Evolutionary conservation across 23 red algal genomes (phyloP).

Genomic region (Gracilaria gracilis): DNA sequence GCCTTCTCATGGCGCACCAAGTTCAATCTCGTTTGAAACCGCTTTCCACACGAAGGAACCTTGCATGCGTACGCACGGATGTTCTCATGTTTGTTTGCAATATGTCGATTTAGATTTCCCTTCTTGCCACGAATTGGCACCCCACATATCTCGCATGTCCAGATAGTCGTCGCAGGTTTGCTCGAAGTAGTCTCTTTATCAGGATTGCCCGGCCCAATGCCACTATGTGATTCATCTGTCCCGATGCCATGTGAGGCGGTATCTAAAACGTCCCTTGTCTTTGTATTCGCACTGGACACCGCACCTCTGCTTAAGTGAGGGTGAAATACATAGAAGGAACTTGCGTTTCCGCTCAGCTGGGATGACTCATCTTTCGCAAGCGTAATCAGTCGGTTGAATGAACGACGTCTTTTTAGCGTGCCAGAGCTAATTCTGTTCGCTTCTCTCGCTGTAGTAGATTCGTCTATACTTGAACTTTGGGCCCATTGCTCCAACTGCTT

Average conservation of each 20-base stretch:
- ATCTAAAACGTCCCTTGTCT: not conserved
- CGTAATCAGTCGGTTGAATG: not conserved
- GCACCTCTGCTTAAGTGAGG: not conserved
- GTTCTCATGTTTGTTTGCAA: conserved; percentile 71
- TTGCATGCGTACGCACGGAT: conserved; percentile 58
- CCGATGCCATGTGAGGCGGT: not conserved
- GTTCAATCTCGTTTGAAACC: conserved; percentile 69
- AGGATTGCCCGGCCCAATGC: not conserved
- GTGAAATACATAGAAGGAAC: not conserved
- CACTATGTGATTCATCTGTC: not conserved
- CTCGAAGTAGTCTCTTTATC: not conserved
- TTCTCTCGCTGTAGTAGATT: not conserved
- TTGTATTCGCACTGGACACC: not conserved
- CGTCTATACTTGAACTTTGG: not conserved
- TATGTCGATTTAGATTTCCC: conserved; percentile 71
- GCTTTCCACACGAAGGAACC: conserved; percentile 37
- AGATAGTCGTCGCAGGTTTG: conserved; percentile 10
- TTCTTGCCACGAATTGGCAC: conserved; percentile 63
- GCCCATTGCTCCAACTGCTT: not conserved
- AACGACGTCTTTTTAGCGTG: conserved; percentile 1
- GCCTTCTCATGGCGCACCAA: conserved; percentile 68
- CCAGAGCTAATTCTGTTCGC: not conserved
- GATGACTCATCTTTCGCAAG: not conserved
- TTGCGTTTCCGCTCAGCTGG: not conserved
- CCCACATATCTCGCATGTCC: conserved; percentile 58